Base-by-base conservation (phyloP, 1,284 basidiomycete genomes). In the Takashimella koratensis region DNA sequence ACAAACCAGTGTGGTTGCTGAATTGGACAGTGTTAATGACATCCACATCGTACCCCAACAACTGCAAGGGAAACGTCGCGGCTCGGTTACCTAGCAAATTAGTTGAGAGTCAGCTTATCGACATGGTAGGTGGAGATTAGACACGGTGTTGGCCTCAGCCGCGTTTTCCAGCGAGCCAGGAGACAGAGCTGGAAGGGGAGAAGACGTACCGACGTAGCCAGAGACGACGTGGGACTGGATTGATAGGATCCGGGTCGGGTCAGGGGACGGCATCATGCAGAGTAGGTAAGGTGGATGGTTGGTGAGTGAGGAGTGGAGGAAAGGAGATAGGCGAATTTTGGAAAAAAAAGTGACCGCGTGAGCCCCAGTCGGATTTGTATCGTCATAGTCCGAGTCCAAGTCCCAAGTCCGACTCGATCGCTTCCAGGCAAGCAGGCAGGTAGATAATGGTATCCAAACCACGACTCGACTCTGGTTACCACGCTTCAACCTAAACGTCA, bases 31-130 rank as follows among this genome's bases (percentile, higher is more conserved):
- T 96, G 74, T 98, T 97, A 41, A 97, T 83, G 22, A 90, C 91
- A 78, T 98, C 95, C 41, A 98, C 93, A 63, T 98, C 93, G 77
- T 89, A 98, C 22, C 93, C 95, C 43, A 98, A 82, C 56, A 90
- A 86, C 75, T 98, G 94, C 13, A 98, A 81, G 0, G 95, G 94
- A 69, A 99, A 97, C 0, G 91, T 87, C 0, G 95, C 95, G 2
- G 94, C 90, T 50, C 80, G 74, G 60, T 83, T 83, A 47, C 81
- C 94, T 93, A 61, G 39, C 22, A 19, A 43, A 48, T 49, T 8
- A 53, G 46, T 39, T 20, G 23, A 41, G 51, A 30, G 13, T 20
- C n/a, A 16, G 26, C 4, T 6, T 19, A n/a, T 48, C 43, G 52
- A 49, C 22, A 42, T 3, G 4, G 5, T 25, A 47, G 22, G 12